phyloP scores from a whole-genome alignment of 2,329 filamentous ascomycete species.

The Ophiostoma angusticollis region DNA sequence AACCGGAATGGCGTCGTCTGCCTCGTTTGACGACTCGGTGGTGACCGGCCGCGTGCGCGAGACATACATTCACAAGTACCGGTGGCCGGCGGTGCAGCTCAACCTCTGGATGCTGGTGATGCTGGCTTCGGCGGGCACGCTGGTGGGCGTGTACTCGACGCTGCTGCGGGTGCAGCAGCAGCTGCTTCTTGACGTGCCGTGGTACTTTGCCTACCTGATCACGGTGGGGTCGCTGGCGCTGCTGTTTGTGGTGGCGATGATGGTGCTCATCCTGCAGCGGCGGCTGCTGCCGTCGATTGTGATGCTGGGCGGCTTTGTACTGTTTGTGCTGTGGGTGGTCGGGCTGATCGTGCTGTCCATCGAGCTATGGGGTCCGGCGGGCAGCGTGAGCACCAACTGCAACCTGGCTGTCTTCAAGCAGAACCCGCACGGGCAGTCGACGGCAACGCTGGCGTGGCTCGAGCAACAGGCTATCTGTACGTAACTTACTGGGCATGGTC shows the following conservation, averaged over 20 bases:
- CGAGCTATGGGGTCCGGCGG: constrained; percentile 49
- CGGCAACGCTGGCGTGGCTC: constrained; percentile 48
- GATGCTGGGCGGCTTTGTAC: constrained; percentile 50
- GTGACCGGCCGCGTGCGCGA: constrained; percentile 2
- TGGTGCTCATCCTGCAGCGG: constrained; percentile 49
- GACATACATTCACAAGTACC: constrained; percentile 44
- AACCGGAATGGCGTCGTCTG: constrained; percentile 5
- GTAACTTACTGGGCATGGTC: constrained; percentile 16
- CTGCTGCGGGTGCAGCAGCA: constrained; percentile 48
- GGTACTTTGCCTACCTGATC: constrained; percentile 58
- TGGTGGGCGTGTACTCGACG: constrained; percentile 48
- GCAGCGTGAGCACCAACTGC: constrained; percentile 47
- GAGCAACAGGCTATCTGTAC: constrained; percentile 51
- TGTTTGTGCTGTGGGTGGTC: constrained; percentile 56
- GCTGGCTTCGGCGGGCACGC: constrained; percentile 43
- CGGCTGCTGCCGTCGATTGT: constrained; percentile 49
- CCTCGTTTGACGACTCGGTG: constrained; percentile 6
- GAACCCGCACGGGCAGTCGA: constrained; percentile 35
- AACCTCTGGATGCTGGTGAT: constrained; percentile 57
- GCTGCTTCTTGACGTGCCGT: constrained; percentile 42
- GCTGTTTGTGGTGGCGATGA: constrained; percentile 50
- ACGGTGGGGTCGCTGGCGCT: constrained; percentile 47
- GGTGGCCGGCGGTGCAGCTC: constrained; percentile 55
- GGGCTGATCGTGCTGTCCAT: constrained; percentile 49
- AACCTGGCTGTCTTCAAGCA: constrained; percentile 42